These are phyloP conservation scores for Neonectria punicea DNA, from an alignment of 2,329 filamentous ascomycete genomes.

Conservation along the genomic window DNA sequence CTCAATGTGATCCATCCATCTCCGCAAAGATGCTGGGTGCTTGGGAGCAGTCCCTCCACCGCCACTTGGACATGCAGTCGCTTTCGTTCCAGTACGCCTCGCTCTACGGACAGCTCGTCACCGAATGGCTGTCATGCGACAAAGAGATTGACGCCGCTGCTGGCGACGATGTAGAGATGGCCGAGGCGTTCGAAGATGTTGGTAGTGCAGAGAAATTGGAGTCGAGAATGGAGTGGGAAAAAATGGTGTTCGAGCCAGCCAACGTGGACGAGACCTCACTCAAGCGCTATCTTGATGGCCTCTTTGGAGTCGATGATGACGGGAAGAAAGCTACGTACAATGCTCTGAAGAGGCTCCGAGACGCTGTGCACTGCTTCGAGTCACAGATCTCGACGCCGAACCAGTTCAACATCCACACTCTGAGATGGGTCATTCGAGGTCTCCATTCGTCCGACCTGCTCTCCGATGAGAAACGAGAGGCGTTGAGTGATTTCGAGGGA, in stretches of 20 bases:
- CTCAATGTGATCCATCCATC: constrained; percentile 53
- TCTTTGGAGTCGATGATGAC: constrained; percentile 51
- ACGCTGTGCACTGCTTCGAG: constrained; percentile 47
- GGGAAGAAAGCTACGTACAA: constrained; percentile 38
- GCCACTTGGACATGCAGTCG: constrained; percentile 53
- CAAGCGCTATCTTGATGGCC: constrained; percentile 50
- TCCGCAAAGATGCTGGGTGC: constrained; percentile 46
- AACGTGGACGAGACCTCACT: constrained; percentile 52
- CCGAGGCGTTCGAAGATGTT: constrained; percentile 54
- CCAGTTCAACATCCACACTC: constrained; percentile 48
- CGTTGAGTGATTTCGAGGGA: constrained; percentile 55
- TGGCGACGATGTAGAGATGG: constrained; percentile 41
- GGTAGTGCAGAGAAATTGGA: constrained; percentile 54
- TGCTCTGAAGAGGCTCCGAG: constrained; percentile 43
- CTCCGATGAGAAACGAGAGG: constrained; percentile 53
- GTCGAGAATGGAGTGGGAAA: constrained; percentile 54
- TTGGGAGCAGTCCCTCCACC: constrained; percentile 51
- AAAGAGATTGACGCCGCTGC: constrained; percentile 27
- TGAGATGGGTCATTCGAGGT: constrained; percentile 55
- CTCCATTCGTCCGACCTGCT: constrained; percentile 58
- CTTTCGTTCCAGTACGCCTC: constrained; percentile 57
- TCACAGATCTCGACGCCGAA: constrained; percentile 40
- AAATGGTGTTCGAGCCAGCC: constrained; percentile 54
- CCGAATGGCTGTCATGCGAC: constrained; percentile 55
- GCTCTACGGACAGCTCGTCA: constrained; percentile 59